phyloP scores from a whole-genome alignment of 768 basidiomycete genomes.

The Suillus placidus region DNA sequence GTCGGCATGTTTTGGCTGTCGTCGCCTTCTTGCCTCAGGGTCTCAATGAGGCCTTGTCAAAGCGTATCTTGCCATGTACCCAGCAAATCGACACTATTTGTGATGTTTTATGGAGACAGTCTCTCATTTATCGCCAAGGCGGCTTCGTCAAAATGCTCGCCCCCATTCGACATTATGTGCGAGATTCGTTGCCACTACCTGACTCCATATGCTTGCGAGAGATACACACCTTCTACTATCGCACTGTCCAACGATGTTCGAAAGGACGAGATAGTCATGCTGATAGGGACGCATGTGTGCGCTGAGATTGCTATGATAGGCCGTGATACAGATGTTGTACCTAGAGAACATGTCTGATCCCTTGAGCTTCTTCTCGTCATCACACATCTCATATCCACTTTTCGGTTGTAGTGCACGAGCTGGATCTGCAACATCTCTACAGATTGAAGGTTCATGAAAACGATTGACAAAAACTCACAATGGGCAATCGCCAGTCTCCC shows the following conservation, averaged over 20 bases:
- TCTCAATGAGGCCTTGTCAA: neutral
- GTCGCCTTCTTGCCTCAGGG: conserved; percentile 11
- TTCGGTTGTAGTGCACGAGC: neutral
- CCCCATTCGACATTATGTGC: conserved; percentile 4
- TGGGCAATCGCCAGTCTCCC: neutral
- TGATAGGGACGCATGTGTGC: neutral
- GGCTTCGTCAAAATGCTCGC: neutral
- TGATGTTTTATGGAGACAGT: neutral
- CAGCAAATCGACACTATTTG: neutral
- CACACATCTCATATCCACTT: too few relatives aligned
- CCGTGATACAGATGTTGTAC: neutral
- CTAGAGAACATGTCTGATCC: too few relatives aligned
- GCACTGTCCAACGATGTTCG: neutral
- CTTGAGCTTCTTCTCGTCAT: too few relatives aligned
- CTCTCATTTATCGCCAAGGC: neutral
- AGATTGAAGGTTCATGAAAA: too few relatives aligned
- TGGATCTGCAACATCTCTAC: too few relatives aligned
- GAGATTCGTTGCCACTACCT: neutral
- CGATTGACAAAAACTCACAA: neutral
- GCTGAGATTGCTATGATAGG: neutral
- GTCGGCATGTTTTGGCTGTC: neutral
- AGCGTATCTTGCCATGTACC: neutral
- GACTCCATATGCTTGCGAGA: neutral
- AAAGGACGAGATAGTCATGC: neutral
- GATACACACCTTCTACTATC: neutral